Evolutionary conservation across 495 filamentous ascomycete species (phyloP).

Genomic region (Margaritispora aquatica): DNA sequence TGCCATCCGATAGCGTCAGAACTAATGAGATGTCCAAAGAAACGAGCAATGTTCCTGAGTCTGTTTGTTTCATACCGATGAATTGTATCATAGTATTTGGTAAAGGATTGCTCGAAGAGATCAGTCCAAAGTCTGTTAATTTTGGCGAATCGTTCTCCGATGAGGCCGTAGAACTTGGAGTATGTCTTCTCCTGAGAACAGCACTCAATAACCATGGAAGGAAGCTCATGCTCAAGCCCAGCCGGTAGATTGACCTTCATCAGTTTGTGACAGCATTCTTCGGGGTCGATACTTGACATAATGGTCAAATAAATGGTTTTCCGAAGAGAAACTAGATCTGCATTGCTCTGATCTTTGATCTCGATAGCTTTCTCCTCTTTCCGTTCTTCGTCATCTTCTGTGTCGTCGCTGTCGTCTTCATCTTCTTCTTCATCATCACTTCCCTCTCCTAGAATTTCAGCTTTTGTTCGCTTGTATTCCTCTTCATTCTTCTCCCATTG

Average conservation of each 20-base stretch:
- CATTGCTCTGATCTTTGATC: conserved; percentile 96
- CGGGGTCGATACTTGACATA: conserved; percentile 89
- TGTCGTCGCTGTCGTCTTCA: conserved; percentile 65
- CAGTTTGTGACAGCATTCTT: conserved; percentile 92
- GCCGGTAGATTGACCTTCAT: conserved; percentile 84
- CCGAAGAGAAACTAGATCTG: conserved; percentile 87
- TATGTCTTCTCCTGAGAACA: conserved; percentile 94
- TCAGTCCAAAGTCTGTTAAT: conserved; percentile 93
- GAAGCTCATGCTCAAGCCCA: conserved; percentile 86
- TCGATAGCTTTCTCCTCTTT: conserved; percentile 68
- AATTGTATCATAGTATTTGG: conserved; percentile 94
- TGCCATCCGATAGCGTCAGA: conserved; percentile 91
- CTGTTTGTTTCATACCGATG: conserved; percentile 94
- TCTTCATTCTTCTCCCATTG: conserved; percentile 89
- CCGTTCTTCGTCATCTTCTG: conserved; percentile 73
- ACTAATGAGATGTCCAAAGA: conserved; percentile 87
- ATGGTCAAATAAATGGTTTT: conserved; percentile 96
- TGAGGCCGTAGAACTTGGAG: conserved; percentile 90
- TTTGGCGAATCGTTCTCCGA: conserved; percentile 91
- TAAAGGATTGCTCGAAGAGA: conserved; percentile 81
- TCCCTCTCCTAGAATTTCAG: conserved; percentile 89
- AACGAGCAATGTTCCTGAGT: conserved; percentile 86
- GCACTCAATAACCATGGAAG: conserved; percentile 94
- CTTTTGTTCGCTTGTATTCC: conserved; percentile 81
- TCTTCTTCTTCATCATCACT: conserved; percentile 71